Evolutionary conservation across 306 rosid species (phyloP).

Genomic region (Cicer arietinum): DNA sequence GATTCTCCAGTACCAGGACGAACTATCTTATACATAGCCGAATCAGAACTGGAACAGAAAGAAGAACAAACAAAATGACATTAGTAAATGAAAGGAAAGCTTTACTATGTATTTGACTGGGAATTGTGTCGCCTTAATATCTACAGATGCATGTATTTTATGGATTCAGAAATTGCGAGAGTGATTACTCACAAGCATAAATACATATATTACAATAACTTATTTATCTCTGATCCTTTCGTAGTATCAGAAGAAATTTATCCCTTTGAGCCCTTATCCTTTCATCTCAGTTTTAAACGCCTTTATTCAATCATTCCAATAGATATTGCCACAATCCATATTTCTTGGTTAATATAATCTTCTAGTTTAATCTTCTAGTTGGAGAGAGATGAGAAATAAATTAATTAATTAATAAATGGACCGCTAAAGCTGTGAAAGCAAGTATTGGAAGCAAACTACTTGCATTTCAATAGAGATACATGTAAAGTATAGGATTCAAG

Average conservation of each 20-base stretch:
- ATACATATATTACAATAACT: neutral
- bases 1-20: slow-evolving; percentile 98
- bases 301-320: slow-evolving; percentile 1
- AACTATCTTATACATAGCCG: slow-evolving; percentile 78
- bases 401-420: neutral
- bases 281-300: neutral
- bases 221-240: neutral
- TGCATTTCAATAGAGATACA: neutral
- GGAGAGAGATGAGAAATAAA: neutral
- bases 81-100: slow-evolving; percentile 20
- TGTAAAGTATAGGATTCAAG: slow-evolving; percentile 3
- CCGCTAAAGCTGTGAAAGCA: neutral
- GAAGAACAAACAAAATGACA: slow-evolving; percentile 30
- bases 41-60: slow-evolving; percentile 71
- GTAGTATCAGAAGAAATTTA: slow-evolving; percentile 4
- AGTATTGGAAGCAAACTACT: neutral
- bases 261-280: neutral
- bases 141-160: neutral
- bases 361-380: neutral
- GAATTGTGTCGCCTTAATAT: neutral
- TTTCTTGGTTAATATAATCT: neutral
- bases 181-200: neutral
- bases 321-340: slow-evolving; percentile 6
- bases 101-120: neutral
- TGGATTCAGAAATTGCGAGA: neutral